Conservation (phyloP, 2,329 filamentous ascomycete species). For the Fusarium austroafricanum region DNA sequence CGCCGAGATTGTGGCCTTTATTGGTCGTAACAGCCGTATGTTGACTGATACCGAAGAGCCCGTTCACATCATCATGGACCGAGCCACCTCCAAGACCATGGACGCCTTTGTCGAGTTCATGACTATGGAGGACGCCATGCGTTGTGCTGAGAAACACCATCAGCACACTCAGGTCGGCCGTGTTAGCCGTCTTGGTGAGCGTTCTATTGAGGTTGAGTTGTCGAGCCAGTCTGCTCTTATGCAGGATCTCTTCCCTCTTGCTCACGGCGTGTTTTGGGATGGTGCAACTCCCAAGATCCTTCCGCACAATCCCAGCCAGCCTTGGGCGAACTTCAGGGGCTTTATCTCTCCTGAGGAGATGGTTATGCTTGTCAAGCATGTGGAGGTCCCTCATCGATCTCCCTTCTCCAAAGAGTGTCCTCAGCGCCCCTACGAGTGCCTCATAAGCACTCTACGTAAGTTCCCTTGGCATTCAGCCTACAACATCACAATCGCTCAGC, state of each 20-base stretch:
- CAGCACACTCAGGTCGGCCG: slow-evolving; percentile 54
- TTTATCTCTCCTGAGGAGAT: slow-evolving; percentile 73
- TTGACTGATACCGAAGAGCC: slow-evolving; percentile 66
- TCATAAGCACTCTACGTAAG: slow-evolving; percentile 72
- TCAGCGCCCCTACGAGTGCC: slow-evolving; percentile 72
- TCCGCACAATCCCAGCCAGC: slow-evolving; percentile 50
- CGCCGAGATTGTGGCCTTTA: slow-evolving; percentile 67
- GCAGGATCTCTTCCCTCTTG: slow-evolving; percentile 70
- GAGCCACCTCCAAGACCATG: slow-evolving; percentile 70
- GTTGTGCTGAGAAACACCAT: slow-evolving; percentile 62
- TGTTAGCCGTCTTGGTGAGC: slow-evolving; percentile 64
- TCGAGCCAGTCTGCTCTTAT: slow-evolving; percentile 68
- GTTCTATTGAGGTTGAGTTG: slow-evolving; percentile 67
- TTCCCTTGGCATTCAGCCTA: slow-evolving; percentile 71
- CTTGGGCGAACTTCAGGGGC: slow-evolving; percentile 67
- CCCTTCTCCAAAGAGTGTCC: slow-evolving; percentile 70
- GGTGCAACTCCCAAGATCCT: slow-evolving; percentile 58
- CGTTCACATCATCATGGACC: slow-evolving; percentile 73
- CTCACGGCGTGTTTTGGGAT: slow-evolving; percentile 67
- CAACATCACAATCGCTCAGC: slow-evolving; percentile 68
- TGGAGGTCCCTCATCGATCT: slow-evolving; percentile 70
- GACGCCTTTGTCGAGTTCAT: slow-evolving; percentile 71
- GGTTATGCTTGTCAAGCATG: slow-evolving; percentile 72
- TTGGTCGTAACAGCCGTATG: slow-evolving; percentile 68
- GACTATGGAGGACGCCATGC: slow-evolving; percentile 63